A percentile compares a stretch with the other conserved stretches of the same genome.
Conservation (phyloP, 768 basidiomycete species). For the Lentinula sp. region DNA sequence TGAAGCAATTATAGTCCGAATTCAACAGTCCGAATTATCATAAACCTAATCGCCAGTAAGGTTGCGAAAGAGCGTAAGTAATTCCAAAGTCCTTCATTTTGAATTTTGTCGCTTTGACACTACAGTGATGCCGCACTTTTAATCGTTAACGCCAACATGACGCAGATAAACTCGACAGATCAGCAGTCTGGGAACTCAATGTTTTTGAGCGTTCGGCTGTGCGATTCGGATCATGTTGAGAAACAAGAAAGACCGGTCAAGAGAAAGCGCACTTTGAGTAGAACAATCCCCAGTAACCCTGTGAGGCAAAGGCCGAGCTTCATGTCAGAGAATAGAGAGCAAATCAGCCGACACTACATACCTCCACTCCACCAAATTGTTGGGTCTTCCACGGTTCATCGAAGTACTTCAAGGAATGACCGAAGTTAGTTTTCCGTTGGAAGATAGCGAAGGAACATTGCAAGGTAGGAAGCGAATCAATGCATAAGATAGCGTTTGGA, state of each 20-base stretch:
- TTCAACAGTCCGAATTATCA: neutral
- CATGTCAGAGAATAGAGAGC: neutral
- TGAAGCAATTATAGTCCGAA: neutral
- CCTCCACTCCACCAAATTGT: conserved; percentile 76
- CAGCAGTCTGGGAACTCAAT: conserved; percentile 2
- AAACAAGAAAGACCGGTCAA: neutral
- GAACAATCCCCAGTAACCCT: conserved; percentile 54
- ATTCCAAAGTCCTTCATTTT: neutral
- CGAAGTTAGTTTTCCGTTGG: neutral
- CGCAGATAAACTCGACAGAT: neutral
- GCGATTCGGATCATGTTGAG: neutral
- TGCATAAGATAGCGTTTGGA: neutral
- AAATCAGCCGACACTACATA: conserved; percentile 17
- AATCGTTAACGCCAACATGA: too few species aligned
- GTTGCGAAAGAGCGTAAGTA: neutral
- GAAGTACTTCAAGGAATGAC: conserved; percentile 39
- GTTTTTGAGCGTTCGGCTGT: conserved; percentile 5
- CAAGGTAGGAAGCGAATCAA: neutral
- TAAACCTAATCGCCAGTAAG: neutral
- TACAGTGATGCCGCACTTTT: too few species aligned
- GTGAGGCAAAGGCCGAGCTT: neutral
- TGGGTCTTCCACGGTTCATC: conserved; percentile 36
- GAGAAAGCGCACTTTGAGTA: conserved; percentile 40
- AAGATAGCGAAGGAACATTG: neutral
- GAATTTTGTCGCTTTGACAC: neutral